Percentiles rank a stretch among this genome's conserved stretches.
These are phyloP conservation scores for Termitomyces sp. DNA, from an alignment of 768 basidiomycete genomes.

Conservation along the genomic window DNA sequence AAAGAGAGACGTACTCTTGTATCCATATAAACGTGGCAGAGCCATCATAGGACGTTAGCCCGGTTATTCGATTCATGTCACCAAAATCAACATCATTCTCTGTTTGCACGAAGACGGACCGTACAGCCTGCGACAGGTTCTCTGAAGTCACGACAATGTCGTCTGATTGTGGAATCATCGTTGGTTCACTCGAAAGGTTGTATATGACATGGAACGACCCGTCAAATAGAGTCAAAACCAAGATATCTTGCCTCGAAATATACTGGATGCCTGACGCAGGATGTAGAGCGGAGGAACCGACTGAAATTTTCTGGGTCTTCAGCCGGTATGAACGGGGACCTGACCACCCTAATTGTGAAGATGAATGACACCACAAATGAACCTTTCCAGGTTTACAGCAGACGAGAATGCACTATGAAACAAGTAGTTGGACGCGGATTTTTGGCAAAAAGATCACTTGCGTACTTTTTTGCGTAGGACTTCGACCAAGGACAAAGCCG, in stretches of 20 bases:
- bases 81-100: conserved; percentile 35
- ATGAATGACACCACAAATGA: conserved; percentile 45
- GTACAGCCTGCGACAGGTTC: conserved; percentile 42
- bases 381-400: conserved; percentile 57
- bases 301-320: conserved; percentile 42
- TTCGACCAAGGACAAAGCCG: conserved; percentile 54
- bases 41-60: conserved; percentile 54
- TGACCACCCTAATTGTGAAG: conserved; percentile 34
- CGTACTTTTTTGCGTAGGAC: conserved; percentile 32
- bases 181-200: conserved; percentile 42
- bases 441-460: background rate
- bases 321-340: conserved; percentile 41
- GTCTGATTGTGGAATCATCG: conserved; percentile 24
- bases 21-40: conserved; percentile 56
- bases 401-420: conserved; percentile 48
- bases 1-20: conserved; percentile 53
- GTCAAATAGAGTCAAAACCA: conserved; percentile 60
- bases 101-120: conserved; percentile 43
- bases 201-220: conserved; percentile 66
- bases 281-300: conserved; percentile 55
- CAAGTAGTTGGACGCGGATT: background rate
- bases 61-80: conserved; percentile 59
- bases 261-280: conserved; percentile 59
- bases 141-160: conserved; percentile 27
- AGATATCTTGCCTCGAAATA: conserved; percentile 38